Evolutionary conservation across 805 yeast species (phyloP).

Genomic region (Lipomyces oligophaga): DNA sequence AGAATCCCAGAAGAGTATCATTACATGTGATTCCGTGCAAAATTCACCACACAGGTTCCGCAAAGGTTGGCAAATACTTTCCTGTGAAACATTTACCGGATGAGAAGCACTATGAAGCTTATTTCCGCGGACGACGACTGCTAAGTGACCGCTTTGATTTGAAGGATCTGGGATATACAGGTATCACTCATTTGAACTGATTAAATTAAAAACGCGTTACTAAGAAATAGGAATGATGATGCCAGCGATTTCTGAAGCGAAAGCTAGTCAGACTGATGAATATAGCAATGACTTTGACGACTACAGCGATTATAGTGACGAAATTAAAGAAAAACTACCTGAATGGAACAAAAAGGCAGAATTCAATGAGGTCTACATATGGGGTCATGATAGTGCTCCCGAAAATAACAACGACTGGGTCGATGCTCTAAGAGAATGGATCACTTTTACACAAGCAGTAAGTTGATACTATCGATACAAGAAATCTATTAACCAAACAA

Average conservation of each 20-base stretch:
- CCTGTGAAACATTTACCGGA: background rate
- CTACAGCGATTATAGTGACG: background rate
- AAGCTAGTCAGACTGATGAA: background rate
- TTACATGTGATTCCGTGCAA: slow-evolving; percentile 23
- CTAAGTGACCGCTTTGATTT: slow-evolving; percentile 11
- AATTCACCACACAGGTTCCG: slow-evolving; percentile 21
- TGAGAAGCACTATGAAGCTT: slow-evolving; percentile 9
- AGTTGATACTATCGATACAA: background rate
- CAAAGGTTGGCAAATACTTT: slow-evolving; percentile 16
- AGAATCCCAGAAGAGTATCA: background rate
- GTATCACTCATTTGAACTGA: background rate
- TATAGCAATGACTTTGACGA: background rate
- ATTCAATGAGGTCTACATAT: slow-evolving; percentile 13
- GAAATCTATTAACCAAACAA: too few species aligned
- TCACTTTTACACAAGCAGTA: slow-evolving; percentile 12
- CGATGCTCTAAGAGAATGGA: slow-evolving; percentile 19
- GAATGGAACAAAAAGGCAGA: slow-evolving; percentile 12
- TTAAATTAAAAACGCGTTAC: slow-evolving; percentile 1
- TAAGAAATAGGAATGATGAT: background rate
- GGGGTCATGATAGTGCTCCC: slow-evolving; percentile 25
- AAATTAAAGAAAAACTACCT: slow-evolving; percentile 3
- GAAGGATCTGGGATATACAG: slow-evolving; percentile 5
- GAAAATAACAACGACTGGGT: slow-evolving; percentile 9
- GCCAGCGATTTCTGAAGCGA: background rate
- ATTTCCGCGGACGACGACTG: slow-evolving; percentile 24